A percentile compares a stretch with the other conserved stretches of the same genome.
phyloP scores from a whole-genome alignment of 768 basidiomycete species.

The Pulveroboletus sp. region DNA sequence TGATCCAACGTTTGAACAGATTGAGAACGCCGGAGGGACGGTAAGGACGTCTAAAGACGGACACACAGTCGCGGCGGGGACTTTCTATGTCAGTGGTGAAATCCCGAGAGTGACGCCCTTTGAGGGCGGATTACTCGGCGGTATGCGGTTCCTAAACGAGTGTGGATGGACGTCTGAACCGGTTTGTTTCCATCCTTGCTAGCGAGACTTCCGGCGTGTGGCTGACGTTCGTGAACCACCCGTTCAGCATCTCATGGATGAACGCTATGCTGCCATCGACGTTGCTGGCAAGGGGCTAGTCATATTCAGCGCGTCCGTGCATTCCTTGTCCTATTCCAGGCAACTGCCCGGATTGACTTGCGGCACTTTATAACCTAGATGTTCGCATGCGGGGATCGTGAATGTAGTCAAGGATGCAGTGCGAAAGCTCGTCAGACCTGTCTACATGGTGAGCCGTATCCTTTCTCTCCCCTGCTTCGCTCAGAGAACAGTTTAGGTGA shows the following conservation, averaged over 20 bases:
- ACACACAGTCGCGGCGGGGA: conserved; percentile 61
- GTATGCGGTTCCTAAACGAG: conserved; percentile 51
- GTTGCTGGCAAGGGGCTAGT: conserved; percentile 79
- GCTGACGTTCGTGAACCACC: not conserved
- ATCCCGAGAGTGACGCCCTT: conserved; percentile 67
- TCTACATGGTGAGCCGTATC: conserved; percentile 58
- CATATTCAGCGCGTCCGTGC: conserved; percentile 75
- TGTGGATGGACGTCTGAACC: conserved; percentile 50
- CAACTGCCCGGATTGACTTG: not conserved
- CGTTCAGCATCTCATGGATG: conserved; percentile 71
- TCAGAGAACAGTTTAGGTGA: conserved; percentile 41
- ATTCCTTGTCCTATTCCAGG: not conserved
- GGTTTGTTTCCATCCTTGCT: conserved; percentile 29
- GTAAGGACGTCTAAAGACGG: conserved; percentile 53
- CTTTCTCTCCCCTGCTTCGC: not conserved
- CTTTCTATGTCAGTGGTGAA: conserved; percentile 76
- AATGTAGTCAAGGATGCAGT: conserved; percentile 77
- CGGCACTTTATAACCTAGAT: conserved; percentile 30
- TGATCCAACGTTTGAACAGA: conserved; percentile 70
- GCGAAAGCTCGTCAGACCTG: conserved; percentile 54
- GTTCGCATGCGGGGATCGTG: conserved; percentile 79
- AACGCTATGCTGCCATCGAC: conserved; percentile 73
- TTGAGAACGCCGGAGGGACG: conserved; percentile 48
- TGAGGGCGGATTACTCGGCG: conserved; percentile 66
- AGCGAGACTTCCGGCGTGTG: not conserved